These are phyloP conservation scores for Candida pseudoviswanathii DNA, from an alignment of 1,139 yeast genomes.

Conservation along the genomic window DNA sequence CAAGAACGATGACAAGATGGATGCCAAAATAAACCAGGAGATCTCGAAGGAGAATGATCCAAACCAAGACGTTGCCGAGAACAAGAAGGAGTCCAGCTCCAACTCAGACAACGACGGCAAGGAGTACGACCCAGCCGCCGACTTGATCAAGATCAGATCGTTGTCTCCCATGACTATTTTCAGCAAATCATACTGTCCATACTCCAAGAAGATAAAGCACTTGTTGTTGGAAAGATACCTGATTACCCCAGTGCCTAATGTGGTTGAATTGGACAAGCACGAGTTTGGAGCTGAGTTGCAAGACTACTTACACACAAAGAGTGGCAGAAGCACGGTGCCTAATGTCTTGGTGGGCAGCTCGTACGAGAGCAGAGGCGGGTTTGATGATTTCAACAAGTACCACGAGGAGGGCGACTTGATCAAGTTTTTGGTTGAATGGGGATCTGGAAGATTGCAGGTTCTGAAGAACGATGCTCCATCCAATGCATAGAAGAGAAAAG, in stretches of 20 bases:
- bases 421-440: slow-evolving; percentile 59
- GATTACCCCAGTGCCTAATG: slow-evolving; percentile 68
- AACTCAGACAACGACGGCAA: slow-evolving; percentile 14
- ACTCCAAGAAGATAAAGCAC: slow-evolving; percentile 68
- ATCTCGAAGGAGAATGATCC: slow-evolving; percentile 29
- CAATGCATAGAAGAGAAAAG: slow-evolving; percentile 26
- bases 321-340: slow-evolving; percentile 74
- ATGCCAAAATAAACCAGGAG: slow-evolving; percentile 44
- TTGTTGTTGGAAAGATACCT: slow-evolving; percentile 64
- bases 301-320: slow-evolving; percentile 52
- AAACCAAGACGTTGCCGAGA: slow-evolving; percentile 8
- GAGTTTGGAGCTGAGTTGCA: slow-evolving; percentile 65
- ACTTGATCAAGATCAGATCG: slow-evolving; percentile 57
- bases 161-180: slow-evolving; percentile 73
- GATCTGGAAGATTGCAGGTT: slow-evolving; percentile 57
- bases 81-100: slow-evolving; percentile 3
- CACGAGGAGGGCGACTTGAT: slow-evolving; percentile 59
- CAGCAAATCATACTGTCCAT: slow-evolving; percentile 76
- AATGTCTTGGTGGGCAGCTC: slow-evolving; percentile 63
- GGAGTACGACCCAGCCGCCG: slow-evolving; percentile 62
- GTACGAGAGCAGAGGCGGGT: slow-evolving; percentile 65
- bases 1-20: slow-evolving; percentile 37
- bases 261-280: slow-evolving; percentile 85
- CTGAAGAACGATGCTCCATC: slow-evolving; percentile 59
- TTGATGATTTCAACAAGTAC: slow-evolving; percentile 71